Conservation (phyloP, 164 flowering plant genomes). For the Magnolia officinalis region DNA sequence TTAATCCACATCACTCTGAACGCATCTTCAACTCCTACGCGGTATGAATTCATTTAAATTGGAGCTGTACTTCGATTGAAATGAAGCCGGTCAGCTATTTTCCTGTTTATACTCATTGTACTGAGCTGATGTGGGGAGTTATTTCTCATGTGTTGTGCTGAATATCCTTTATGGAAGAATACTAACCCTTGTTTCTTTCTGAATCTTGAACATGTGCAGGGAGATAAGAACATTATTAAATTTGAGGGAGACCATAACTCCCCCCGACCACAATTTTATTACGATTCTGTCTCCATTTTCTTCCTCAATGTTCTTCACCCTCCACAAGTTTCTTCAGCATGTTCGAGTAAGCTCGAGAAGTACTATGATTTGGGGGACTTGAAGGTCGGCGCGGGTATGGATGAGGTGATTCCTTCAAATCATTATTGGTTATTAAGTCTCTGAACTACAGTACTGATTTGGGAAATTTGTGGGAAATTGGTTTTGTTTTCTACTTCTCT, state of each 20-base stretch:
- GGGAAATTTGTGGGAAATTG: no score
- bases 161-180: neutral
- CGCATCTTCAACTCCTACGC: slow-evolving; percentile 64
- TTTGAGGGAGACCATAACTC: slow-evolving; percentile 98
- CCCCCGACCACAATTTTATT: slow-evolving; percentile 82
- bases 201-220: slow-evolving; percentile 42
- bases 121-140: neutral
- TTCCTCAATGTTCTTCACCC: slow-evolving; percentile 88
- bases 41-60: slow-evolving; percentile 37
- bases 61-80: neutral
- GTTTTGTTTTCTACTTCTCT: no score
- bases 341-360: slow-evolving; percentile 52
- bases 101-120: neutral
- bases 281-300: slow-evolving; percentile 91
- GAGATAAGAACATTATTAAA: slow-evolving; percentile 84
- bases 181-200: neutral
- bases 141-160: neutral
- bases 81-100: neutral
- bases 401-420: slow-evolving; percentile 53
- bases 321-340: slow-evolving; percentile 57
- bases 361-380: slow-evolving; percentile 68
- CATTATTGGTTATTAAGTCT: neutral
- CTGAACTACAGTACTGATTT: no score
- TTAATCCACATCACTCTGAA: slow-evolving; percentile 89
- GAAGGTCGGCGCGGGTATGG: slow-evolving; percentile 54